Percentiles rank a stretch among this genome's conserved stretches.
Evolutionary conservation across 2,329 filamentous ascomycete species (phyloP).

Genomic region (Cladosporium phlei): DNA sequence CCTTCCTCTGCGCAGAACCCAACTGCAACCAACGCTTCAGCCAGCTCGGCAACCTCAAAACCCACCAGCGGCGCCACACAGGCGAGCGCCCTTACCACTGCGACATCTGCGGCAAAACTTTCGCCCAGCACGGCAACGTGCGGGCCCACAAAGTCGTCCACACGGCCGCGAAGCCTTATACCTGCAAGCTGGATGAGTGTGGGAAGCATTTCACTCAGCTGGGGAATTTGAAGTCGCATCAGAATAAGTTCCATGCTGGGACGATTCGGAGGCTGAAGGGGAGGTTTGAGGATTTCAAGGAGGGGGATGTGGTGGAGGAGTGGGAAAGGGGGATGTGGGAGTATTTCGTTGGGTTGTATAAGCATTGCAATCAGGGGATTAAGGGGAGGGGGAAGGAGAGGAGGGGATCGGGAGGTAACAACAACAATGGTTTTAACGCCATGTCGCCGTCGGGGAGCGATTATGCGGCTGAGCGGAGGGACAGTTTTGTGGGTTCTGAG

Average conservation of each 20-base stretch:
- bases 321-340: constrained; percentile 74
- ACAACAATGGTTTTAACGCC: too few species aligned
- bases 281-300: constrained; percentile 62
- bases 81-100: constrained; percentile 82
- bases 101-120: constrained; percentile 72
- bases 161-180: constrained; percentile 69
- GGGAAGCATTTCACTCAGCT: constrained; percentile 84
- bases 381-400: constrained; percentile 89
- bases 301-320: constrained; percentile 58
- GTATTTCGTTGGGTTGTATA: constrained; percentile 85
- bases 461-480: too few species aligned
- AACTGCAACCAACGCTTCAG: constrained; percentile 77
- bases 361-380: constrained; percentile 97
- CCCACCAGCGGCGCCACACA: constrained; percentile 81
- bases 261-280: constrained; percentile 65
- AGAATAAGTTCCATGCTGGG: constrained; percentile 86
- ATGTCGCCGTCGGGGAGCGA: too few species aligned
- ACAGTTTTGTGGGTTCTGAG: too few species aligned
- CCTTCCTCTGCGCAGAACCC: constrained; percentile 75
- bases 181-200: constrained; percentile 77
- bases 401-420: too few species aligned
- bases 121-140: constrained; percentile 81
- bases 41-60: constrained; percentile 88
- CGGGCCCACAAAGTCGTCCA: constrained; percentile 80
- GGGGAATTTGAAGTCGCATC: constrained; percentile 91